A percentile compares a stretch with the other conserved stretches of the same genome.
These are phyloP conservation scores for Saccharomyces hybrid DNA, from an alignment of 1,139 yeast species.

Conservation along the genomic window DNA sequence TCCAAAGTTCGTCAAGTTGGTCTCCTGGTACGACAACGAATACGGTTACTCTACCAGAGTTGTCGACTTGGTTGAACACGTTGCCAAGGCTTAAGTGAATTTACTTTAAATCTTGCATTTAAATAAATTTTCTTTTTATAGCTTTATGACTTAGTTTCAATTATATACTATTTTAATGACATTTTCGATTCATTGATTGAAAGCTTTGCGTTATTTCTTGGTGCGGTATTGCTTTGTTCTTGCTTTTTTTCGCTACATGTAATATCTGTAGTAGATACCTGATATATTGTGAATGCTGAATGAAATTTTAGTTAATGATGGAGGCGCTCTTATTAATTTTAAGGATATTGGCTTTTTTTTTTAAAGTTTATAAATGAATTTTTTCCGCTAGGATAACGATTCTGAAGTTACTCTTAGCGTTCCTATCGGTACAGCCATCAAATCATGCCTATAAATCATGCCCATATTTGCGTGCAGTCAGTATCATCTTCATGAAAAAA, in stretches of 20 bases:
- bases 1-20: conserved; percentile 77
- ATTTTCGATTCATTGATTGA: conserved; percentile 1
- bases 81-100: conserved; percentile 5
- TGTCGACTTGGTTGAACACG: conserved; percentile 67
- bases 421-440: no score
- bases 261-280: no score
- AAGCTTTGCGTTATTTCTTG: neutral
- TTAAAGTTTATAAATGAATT: no score
- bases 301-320: no score
- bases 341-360: no score
- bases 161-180: neutral
- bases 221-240: neutral
- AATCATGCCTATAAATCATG: neutral
- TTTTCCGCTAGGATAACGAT: no score
- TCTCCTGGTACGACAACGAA: conserved; percentile 87
- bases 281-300: no score
- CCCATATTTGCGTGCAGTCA: neutral
- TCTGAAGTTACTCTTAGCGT: no score
- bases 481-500: neutral
- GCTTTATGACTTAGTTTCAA: neutral
- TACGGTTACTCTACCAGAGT: conserved; percentile 89
- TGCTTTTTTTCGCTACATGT: no score
- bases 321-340: no score
- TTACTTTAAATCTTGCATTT: neutral
- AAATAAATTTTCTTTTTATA: conserved; percentile 5